Percentiles rank a stretch among this genome's conserved stretches.
phyloP scores from a whole-genome alignment of 768 basidiomycete species.

The Auricularia cornea region DNA sequence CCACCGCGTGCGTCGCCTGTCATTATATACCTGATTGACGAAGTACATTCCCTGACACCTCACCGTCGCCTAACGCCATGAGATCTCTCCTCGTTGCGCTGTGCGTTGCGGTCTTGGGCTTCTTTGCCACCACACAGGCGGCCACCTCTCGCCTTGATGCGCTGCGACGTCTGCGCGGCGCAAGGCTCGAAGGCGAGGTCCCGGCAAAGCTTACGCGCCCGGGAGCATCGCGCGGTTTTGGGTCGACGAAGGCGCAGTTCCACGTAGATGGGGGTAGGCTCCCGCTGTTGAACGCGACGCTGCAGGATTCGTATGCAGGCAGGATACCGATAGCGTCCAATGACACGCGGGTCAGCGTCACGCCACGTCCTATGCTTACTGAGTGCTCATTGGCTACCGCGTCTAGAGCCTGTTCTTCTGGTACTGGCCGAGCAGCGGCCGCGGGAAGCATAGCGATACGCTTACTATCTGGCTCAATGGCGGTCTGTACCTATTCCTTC shows the following conservation, averaged over 20 bases:
- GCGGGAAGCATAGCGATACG: not conserved
- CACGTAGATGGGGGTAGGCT: not conserved
- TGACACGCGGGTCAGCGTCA: not conserved
- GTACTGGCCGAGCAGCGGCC: constrained; percentile 4
- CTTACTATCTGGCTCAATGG: constrained; percentile 7
- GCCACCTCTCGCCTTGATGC: too few species aligned
- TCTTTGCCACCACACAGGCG: too few species aligned
- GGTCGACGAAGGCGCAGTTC: not conserved
- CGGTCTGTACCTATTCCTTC: not conserved
- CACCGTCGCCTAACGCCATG: too few species aligned
- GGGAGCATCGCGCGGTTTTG: too few species aligned
- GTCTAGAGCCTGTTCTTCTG: constrained; percentile 6
- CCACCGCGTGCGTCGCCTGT: too few species aligned
- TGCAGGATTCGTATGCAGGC: constrained; percentile 4
- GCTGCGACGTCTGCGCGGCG: too few species aligned
- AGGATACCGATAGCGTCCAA: not conserved
- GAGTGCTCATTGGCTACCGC: not conserved
- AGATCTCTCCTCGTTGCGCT: too few species aligned
- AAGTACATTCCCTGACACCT: too few species aligned
- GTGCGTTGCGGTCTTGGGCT: too few species aligned
- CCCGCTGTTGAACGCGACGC: not conserved
- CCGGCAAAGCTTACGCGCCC: too few species aligned
- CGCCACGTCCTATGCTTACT: not conserved
- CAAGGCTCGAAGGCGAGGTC: too few species aligned
- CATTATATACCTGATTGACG: too few species aligned